Base-by-base conservation (phyloP, 179 eudicot genomes). In the Amaranthus tricolor region DNA sequence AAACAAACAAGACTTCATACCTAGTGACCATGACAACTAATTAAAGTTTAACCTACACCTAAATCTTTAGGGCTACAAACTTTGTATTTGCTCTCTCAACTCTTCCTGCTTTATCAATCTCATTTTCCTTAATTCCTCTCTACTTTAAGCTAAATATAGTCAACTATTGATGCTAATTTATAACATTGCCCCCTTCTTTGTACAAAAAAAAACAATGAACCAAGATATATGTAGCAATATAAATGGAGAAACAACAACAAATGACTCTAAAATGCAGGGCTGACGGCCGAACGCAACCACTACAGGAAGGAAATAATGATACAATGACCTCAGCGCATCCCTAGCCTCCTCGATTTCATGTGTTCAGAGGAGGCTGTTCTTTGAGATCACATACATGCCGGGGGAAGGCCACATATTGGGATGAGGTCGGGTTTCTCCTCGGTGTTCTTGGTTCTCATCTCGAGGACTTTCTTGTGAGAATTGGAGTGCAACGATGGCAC, bases 381-480 rank as follows among this genome's bases (percentile, higher is more conserved):
- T 81, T 7, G 85, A 80, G 61, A 84, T 87, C 81, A 82, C 52
- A 74, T 79, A 70, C 54, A 76, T 19, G 74, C 75, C 43, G 76
- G 51, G 2, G 75, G 74, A 9, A 66, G 85, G 44, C 59, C 66
- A 48, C 56, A 53, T 43, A 74, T 81, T 7, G 85, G 82, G 61
- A 84, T 71, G 43, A 82, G 60, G 73, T 79, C 85, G 5, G 76
- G 80, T 58, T 77, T 68, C 47, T 66, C 56, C 17, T 68, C 62
- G 66, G 71, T 53, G 53, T 63, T 64, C 65, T 66, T 43, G 85
- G 17, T 80, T 76, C 97, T 85, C 97, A 91, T 91, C 84, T 91
- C 97, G 10, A 91, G 31, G 19, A 91, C 97, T 73, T 89, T 90
- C 90, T 87, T 90, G 82, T 91, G 97, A 40, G 97, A 91, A 65